Base-by-base conservation (phyloP, 2,329 filamentous ascomycete genomes). In the Colletotrichum coccodes region DNA sequence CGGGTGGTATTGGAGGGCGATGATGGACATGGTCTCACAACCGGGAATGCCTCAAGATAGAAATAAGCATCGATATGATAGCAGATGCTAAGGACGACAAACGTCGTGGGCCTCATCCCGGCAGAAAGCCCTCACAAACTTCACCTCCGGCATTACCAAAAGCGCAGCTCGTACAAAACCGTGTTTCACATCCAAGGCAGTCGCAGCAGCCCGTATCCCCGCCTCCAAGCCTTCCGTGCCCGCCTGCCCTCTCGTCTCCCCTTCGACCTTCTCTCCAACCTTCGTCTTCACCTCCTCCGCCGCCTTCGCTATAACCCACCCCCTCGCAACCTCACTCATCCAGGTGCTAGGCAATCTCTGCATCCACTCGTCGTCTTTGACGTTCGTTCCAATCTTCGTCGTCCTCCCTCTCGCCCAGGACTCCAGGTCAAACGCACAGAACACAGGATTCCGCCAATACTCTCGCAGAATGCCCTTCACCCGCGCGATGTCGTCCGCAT, bases 341-440 rank as follows among this genome's bases (percentile, higher is more conserved):
- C 67, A 70, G 1, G 57, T 58, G 23, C 21, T 23, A 1, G 57
- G 47, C 7, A 70, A 16, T 14, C 44, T 16, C n/a, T 32, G 30
- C 64, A 70, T 70, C 67, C 67, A 70, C 12, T 23, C 52, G 18
- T 62, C 47, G 0, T 62, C 64, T n/a, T 50, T 42, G 12, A 28
- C 21, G 9, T 5, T 21, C 42, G 21, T 6, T 0, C 32, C 36
- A 0, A n/a, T 18, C 8, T 9, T 67, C 14, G 14, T 23, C 16
- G 26, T 3, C 12, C 52, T 49, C 34, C 23, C 30, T 23, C 50
- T 46, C 14, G 67, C 67, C 67, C 67, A 70, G 4, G 30, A 49
- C 57, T 68, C 64, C 4, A 70, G 32, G 18, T 70, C 59, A 36
- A 70, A 70, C 21, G 54, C 66, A 34, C 59, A 68, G 12, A 68